Evolutionary conservation across 148 eudicot species (phyloP), one percentile per base, ranked within the genome.

Genomic region (Silene conica): DNA sequence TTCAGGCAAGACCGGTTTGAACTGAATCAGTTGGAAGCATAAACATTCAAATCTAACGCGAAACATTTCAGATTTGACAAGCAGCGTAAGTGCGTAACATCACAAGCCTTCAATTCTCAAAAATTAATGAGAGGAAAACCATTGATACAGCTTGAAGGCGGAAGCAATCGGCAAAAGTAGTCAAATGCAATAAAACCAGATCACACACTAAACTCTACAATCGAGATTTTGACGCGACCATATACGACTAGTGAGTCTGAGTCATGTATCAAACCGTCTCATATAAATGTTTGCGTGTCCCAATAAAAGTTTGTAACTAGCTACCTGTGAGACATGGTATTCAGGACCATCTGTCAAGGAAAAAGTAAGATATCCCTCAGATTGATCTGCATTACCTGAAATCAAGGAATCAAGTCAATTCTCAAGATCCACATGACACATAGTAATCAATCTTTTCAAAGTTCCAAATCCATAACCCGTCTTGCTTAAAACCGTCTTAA

Each of bases 281-380:
- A 48, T 48, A 48, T 10, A 48, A 48, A 13, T 11, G 12, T 10
- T 38, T 6, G 43, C 8, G 43, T 14, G 26, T n/a, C 0, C 19
- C 1, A 18, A 66, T 1, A 69, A 15, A 16, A 13, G 72, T 14
- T 50, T 28, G 60, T n/a, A n/a, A 45, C 69, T 64, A 21, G 54
- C 11, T 76, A 93, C 98, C 97, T 94, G 98, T 57, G 98, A 87
- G 80, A 92, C 86, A 79, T 94, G 98, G 82, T 88, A 94, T 81
- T 92, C 98, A 19, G 98, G 98, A 79, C 98, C 98, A 71, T 92
- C 92, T n/a, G 93, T 92, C 25, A 94, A 82, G 41, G 98, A 94
- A 81, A 94, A 92, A 59, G 97, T 92, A 63, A 94, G 90, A 79
- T 83, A 89, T 14, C 98, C 98, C 63, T 87, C 80, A 11, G 89